Base-by-base conservation (phyloP, 345 rosid species). In the Salix purpurea region DNA sequence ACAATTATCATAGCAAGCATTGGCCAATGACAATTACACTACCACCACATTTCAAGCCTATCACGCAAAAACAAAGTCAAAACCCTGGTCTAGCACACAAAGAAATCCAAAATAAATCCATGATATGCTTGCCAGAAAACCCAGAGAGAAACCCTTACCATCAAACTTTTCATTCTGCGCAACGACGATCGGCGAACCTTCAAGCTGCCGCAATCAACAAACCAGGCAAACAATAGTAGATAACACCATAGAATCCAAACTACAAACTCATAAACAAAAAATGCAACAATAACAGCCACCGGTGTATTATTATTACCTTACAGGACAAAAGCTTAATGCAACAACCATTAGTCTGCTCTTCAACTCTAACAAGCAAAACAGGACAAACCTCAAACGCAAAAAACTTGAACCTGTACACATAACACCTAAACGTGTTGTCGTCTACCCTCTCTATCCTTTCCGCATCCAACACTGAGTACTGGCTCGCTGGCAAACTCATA, bases 401-500 rank as follows among this genome's bases (percentile, higher is more conserved):
- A 87, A 95, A 95, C 83, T 90, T 91, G 60, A 95, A 80, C 77
- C 89, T 91, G 70, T 93, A 91, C 7, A 95, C 94, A 70, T 93
- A 91, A 74, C 97, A 95, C 87, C 89, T 84, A 79, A 93, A 93
- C 24, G 97, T 90, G 83, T 81, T 90, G 65, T 90, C 97, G 76
- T 95, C 97, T 52, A 95, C 87, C 72, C 97, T 89, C 90, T 93
- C 97, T 50, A 95, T 93, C 89, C 97, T 93, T 89, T 95, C 97
- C 4, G 97, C 99, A 71, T 95, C 99, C 87, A 95, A 83, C 81
- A 95, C 97, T 42, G 99, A 95, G 92, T 91, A 95, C 74, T 93
- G 97, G 82, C 99, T 93, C 36, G 97, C 97, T 12, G 97, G 99
- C 89, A 93, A 87, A 85, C 97, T 91, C 97, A 93, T 95, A 80